Evolutionary conservation across 345 rosid genomes (phyloP).

Genomic region (Hibiscus mutabilis): DNA sequence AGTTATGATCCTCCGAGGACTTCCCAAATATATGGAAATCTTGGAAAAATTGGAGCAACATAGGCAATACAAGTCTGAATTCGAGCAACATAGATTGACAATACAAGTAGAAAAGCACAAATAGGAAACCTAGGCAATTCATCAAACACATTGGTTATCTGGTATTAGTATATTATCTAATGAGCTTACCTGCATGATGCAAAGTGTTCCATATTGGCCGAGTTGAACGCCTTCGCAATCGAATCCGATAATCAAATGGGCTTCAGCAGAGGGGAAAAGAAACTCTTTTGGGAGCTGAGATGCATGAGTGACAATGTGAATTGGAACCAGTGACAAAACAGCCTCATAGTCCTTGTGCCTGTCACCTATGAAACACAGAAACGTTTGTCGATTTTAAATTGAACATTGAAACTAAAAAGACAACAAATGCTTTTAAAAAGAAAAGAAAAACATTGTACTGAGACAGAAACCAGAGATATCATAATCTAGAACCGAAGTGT

Average conservation of each 20-base stretch:
- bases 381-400: background rate
- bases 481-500: too few species aligned
- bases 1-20: background rate
- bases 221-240: constrained; percentile 89
- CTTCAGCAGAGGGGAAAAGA: constrained; percentile 56
- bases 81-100: background rate
- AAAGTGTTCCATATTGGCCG: constrained; percentile 74
- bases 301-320: constrained; percentile 53
- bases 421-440: background rate
- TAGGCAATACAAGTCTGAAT: background rate
- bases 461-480: too few species aligned
- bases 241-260: constrained; percentile 59
- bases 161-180: background rate
- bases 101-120: background rate
- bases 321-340: constrained; percentile 36
- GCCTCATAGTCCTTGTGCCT: background rate
- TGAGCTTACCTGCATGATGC: constrained; percentile 76
- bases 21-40: background rate
- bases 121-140: background rate
- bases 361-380: background rate
- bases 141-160: background rate
- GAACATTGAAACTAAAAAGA: background rate
- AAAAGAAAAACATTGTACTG: too few species aligned
- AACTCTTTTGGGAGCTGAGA: constrained; percentile 77
- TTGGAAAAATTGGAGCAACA: too few species aligned